Base-by-base conservation (phyloP, 208 protist species). In the Balamuthia mandrillaris region DNA sequence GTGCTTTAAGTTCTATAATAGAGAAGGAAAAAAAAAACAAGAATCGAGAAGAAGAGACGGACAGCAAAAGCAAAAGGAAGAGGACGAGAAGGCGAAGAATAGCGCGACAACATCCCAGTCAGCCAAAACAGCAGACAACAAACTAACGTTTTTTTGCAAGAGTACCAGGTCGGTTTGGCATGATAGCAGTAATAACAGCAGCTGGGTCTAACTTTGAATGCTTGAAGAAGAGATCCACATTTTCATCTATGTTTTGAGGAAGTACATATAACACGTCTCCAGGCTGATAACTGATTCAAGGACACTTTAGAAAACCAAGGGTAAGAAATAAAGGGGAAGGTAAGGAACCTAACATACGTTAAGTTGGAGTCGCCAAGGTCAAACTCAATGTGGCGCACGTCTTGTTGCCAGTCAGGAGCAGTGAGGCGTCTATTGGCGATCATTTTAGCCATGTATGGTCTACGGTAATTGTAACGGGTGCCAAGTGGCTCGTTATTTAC, bases 381-480 rank as follows among this genome's bases (percentile, higher is more conserved):
- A 12, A 94, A 39, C 42, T 87, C 89, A 24, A 91, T 63, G 86
- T 93, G 85, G 47, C 91, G 81, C 27, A 94, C 91, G 81, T 94
- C 91, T 81, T 94, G 89, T 47, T 85, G 85, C 81, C 90, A 91
- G 35, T 88, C 84, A 0, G 35, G 1, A 21, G 39, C 29, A 1
- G 89, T 93, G 16, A 91, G 51, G 51, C 89, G 68, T 29, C 72
- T 24, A 66, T 91, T 90, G 0, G 6, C 27, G 12, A 29, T 18
- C 27, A 91, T 14, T 24, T 9, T 37, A 14, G 61, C 78, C 33
- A 21, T 24, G 51, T 52, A 81, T 14, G 81, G 83, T 16, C 29
- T 42, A 6, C 33, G 58, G 9, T 54, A 44, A 6, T 21, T 35
- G 18, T 51, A 37, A 3, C n/a, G 10, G 24, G 31, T n/a, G 45